Evolutionary conservation across 2,329 filamentous ascomycete genomes (phyloP).

Genomic region (Arthrobotrys entomopaga): DNA sequence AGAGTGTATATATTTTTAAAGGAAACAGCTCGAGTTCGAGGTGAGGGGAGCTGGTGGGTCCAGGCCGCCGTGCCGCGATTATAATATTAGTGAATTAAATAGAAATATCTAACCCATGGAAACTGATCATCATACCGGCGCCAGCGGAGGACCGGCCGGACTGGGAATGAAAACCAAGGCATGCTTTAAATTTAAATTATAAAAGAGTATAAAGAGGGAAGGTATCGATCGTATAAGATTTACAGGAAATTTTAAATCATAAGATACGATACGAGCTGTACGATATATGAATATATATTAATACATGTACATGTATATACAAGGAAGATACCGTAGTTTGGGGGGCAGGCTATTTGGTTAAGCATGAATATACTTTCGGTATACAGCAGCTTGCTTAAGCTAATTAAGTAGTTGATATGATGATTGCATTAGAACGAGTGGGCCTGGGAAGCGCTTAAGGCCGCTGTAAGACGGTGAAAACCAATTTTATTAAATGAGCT

Average conservation of each 20-base stretch:
- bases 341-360: background rate
- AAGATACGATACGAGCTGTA: background rate
- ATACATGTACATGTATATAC: background rate
- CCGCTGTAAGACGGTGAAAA: constrained; percentile 40
- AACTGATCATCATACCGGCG: background rate
- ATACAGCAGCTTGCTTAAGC: too few relatives aligned
- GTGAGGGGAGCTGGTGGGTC: background rate
- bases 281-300: constrained; percentile 2
- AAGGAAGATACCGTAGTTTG: constrained; percentile 10
- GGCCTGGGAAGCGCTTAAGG: constrained; percentile 8
- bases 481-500: constrained; percentile 4
- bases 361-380: background rate
- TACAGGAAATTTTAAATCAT: constrained; percentile 18
- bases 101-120: background rate
- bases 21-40: too few relatives aligned
- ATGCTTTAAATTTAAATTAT: too few relatives aligned
- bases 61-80: background rate
- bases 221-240: background rate
- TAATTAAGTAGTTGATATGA: too few relatives aligned
- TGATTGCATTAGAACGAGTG: background rate
- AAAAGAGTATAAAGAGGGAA: too few relatives aligned
- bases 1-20: too few relatives aligned
- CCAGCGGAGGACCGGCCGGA: too few relatives aligned
- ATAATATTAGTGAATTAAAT: background rate
- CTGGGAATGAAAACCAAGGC: too few relatives aligned